These are phyloP conservation scores for Phytopythium vexans DNA, from an alignment of 352 stramenopile species.

Conservation along the genomic window DNA sequence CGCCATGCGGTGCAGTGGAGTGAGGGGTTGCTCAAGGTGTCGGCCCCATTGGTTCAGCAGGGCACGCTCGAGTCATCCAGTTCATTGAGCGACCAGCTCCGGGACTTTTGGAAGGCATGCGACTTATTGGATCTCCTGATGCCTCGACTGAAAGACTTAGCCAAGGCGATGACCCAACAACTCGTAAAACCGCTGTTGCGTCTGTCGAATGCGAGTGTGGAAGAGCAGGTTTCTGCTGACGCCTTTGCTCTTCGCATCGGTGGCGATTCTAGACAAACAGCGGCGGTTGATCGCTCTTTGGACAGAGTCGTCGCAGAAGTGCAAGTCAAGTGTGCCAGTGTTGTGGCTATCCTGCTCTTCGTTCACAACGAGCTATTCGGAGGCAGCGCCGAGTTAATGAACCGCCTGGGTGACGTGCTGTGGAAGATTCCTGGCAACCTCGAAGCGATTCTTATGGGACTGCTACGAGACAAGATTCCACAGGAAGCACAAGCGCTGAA, in stretches of 20 bases:
- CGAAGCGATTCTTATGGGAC: slow-evolving; percentile 54
- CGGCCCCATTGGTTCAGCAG: neutral
- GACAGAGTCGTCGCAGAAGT: slow-evolving; percentile 23
- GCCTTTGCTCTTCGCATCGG: too few relatives aligned
- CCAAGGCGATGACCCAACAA: slow-evolving; percentile 39
- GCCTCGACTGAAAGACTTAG: slow-evolving; percentile 48
- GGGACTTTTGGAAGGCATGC: slow-evolving; percentile 58
- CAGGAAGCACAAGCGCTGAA: slow-evolving; percentile 50
- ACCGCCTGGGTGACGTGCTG: slow-evolving; percentile 42
- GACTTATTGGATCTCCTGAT: slow-evolving; percentile 41
- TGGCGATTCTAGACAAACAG: too few relatives aligned
- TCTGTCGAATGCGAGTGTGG: slow-evolving; percentile 10
- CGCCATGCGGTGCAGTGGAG: slow-evolving; percentile 36
- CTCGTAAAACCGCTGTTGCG: slow-evolving; percentile 56
- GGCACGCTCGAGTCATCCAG: neutral
- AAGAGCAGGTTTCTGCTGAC: slow-evolving; percentile 1
- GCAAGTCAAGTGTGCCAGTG: slow-evolving; percentile 32
- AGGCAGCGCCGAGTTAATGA: slow-evolving; percentile 42
- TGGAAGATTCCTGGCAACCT: slow-evolving; percentile 76
- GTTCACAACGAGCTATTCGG: slow-evolving; percentile 49
- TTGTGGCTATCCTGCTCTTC: slow-evolving; percentile 51
- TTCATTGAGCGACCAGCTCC: slow-evolving; percentile 13
- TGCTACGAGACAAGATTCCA: slow-evolving; percentile 68
- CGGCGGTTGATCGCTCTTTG: neutral
- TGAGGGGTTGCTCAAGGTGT: slow-evolving; percentile 33